Percentiles rank a stretch among this genome's conserved stretches.
Evolutionary conservation across 768 basidiomycete species (phyloP).

Genomic region (Calocybe gangraenosa): DNA sequence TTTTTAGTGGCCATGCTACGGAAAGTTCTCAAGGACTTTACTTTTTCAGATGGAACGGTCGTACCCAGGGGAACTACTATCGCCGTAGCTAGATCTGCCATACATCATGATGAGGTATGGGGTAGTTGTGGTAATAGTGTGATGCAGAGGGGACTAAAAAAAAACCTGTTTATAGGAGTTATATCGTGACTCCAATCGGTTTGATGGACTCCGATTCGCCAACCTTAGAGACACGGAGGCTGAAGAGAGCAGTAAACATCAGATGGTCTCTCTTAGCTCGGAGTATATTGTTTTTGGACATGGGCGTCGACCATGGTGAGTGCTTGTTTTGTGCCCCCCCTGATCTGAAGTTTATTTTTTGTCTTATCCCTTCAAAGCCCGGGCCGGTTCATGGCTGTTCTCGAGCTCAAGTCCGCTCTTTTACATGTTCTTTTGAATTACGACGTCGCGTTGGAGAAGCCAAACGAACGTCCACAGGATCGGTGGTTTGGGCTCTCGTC

Average conservation of each 20-base stretch:
- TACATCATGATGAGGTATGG: conserved; percentile 21
- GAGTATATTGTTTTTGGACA: conserved; percentile 26
- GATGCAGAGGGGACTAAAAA: neutral
- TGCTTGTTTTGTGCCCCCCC: no score
- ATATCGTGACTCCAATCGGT: conserved; percentile 25
- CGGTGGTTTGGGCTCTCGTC: conserved; percentile 8
- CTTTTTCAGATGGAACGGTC: conserved; percentile 23
- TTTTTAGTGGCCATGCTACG: conserved; percentile 19
- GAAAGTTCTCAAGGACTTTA: conserved; percentile 24
- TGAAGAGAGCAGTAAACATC: conserved; percentile 27
- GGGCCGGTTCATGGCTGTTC: conserved; percentile 38
- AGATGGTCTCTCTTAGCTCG: conserved; percentile 15
- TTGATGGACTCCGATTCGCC: conserved; percentile 42
- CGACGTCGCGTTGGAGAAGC: conserved; percentile 26
- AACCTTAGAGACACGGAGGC: conserved; percentile 25
- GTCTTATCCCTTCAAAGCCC: conserved; percentile 19
- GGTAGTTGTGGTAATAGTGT: no score
- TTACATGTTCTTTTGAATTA: conserved; percentile 32
- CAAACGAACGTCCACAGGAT: conserved; percentile 6
- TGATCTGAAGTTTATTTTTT: no score
- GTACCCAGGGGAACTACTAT: conserved; percentile 24
- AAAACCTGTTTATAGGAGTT: neutral
- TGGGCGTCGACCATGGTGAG: conserved; percentile 15
- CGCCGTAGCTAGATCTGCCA: conserved; percentile 19
- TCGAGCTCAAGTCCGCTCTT: conserved; percentile 34